A percentile compares a stretch with the other conserved stretches of the same genome.
phyloP scores from a whole-genome alignment of 2,329 filamentous ascomycete species.

The Scedosporium apiospermum region DNA sequence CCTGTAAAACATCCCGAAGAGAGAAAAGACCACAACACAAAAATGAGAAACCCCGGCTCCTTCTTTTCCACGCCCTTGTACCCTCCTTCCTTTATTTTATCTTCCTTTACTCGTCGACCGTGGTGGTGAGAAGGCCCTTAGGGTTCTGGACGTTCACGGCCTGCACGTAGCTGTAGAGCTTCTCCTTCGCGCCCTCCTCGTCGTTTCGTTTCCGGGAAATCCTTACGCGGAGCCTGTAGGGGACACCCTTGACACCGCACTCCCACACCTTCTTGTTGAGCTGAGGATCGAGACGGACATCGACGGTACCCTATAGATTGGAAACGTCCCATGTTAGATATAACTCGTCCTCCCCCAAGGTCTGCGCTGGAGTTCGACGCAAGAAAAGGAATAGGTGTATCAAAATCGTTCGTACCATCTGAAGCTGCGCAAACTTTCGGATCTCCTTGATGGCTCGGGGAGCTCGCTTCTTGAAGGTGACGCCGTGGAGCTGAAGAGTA shows the following conservation, averaged over 20 bases:
- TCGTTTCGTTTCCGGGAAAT: conserved; percentile 99
- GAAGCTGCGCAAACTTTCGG: conserved; percentile 81
- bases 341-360: not conserved
- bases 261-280: conserved; percentile 99
- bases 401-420: conserved; percentile 69
- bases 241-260: conserved; percentile 95
- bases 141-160: conserved; percentile 99
- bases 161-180: conserved; percentile 99
- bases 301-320: conserved; percentile 70
- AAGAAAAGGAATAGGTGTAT: not conserved
- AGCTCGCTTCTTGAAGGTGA: conserved; percentile 99
- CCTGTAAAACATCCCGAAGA: conserved; percentile 8
- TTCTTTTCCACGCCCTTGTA: not conserved
- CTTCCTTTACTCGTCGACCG: conserved; percentile 62
- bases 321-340: conserved; percentile 8
- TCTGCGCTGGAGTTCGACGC: not conserved
- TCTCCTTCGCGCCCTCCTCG: conserved; percentile 99
- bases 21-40: conserved; percentile 3
- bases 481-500: conserved; percentile 72
- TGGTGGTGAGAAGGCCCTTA: conserved; percentile 90
- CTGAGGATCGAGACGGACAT: conserved; percentile 96
- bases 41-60: not conserved
- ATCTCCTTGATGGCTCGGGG: conserved; percentile 99
- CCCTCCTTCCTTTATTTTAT: not conserved
- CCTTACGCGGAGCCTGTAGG: conserved; percentile 93